Base-by-base conservation (phyloP, 1,284 basidiomycete genomes). In the Tilletia caries region DNA sequence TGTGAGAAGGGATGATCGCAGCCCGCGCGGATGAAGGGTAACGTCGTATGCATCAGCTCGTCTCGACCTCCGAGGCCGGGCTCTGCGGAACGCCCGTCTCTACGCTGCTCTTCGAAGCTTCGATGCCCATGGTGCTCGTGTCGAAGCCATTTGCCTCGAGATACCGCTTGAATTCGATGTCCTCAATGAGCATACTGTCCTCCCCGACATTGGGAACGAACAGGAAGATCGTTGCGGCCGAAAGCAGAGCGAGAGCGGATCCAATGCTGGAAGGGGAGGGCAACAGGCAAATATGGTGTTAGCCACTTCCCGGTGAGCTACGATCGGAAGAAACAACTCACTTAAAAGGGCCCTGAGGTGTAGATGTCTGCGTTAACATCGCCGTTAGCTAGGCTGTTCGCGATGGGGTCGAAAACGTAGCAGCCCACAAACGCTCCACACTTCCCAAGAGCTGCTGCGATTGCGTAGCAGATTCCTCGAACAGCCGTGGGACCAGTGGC, bases 401-500 rank as follows among this genome's bases (percentile, higher is more conserved):
- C 78, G 41, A 82, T 75, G 27, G 67, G 66, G 0, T 72, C 72
- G 58, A 71, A 82, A 5, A 76, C 79, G 29, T 82, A 81, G 3
- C 70, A 71, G 27, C 79, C 80, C 2, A 67, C 64, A 66, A 82
- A 77, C 6, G 73, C 76, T 12, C 92, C 92, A 58, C 92, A 80
- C 84, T 96, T 97, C n/a, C 94, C 95, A 46, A 92, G 82, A 2
- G 93, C 94, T 58, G 94, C 94, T 2, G 79, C 77, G 18, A 79
- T 72, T 23, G 80, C 80, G 66, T 82, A 82, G 64, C 78, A 75
- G 0, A 69, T 71, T 2, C 80, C 81, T 44, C 80, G 66, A 2
- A 81, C 78, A 1, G 75, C 74, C 3, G 77, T 74, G 0, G 79
- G 78, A 23, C 74, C 76, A 27, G 70, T 71, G 0, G 75, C 73